phyloP scores from a whole-genome alignment of 345 rosid species.

The Dipteronia sinensis region DNA sequence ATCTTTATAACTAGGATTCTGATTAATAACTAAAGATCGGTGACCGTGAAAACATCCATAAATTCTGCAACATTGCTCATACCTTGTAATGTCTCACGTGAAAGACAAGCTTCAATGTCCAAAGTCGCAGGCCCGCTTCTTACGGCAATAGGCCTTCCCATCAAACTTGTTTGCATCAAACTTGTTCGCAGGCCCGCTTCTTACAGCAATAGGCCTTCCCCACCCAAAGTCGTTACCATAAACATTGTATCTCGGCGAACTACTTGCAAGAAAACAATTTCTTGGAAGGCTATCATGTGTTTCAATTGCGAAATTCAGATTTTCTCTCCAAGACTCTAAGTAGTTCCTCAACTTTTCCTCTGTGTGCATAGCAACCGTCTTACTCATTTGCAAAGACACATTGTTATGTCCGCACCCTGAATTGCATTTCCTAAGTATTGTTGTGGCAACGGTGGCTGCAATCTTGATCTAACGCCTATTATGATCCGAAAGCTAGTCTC shows the following conservation, averaged over 20 bases:
- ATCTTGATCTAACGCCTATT: constrained; percentile 8
- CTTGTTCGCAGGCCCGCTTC: constrained; percentile 26
- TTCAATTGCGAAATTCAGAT: background rate
- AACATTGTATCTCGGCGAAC: constrained; percentile 50
- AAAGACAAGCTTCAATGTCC: constrained; percentile 30
- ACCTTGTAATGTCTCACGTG: constrained; percentile 10
- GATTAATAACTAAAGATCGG: too few relatives aligned
- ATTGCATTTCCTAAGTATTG: constrained; percentile 27
- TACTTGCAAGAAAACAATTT: background rate
- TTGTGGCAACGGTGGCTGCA: constrained; percentile 14
- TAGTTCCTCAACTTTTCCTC: constrained; percentile 8
- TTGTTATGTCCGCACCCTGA: background rate
- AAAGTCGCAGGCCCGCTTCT: constrained; percentile 30
- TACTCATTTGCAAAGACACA: too few relatives aligned
- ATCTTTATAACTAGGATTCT: too few relatives aligned
- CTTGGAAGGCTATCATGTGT: too few relatives aligned
- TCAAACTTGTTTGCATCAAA: constrained; percentile 18
- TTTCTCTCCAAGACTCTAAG: constrained; percentile 21
- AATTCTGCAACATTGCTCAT: constrained; percentile 33
- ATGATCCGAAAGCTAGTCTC: background rate
- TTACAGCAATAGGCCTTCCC: constrained; percentile 38
- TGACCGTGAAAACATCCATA: constrained; percentile 24
- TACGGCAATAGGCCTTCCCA: constrained; percentile 29
- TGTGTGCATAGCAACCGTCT: constrained; percentile 15
- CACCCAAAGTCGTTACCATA: constrained; percentile 47